Conservation (phyloP, 176 grass and related monocot genomes). For the Dendrocalamus sinicus region DNA sequence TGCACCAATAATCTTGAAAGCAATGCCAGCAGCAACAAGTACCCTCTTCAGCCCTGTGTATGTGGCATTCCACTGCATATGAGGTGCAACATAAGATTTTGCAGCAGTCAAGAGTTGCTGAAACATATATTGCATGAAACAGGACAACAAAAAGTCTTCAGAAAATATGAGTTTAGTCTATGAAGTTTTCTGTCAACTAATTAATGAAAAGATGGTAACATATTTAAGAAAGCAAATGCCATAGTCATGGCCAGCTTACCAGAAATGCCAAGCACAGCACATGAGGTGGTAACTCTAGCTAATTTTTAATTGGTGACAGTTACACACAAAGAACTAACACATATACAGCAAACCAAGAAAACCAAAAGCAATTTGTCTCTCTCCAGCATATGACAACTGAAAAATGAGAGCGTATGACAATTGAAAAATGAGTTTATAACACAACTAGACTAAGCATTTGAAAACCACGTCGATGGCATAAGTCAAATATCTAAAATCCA, state of each 20-base stretch:
- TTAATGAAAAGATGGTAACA: slow-evolving; percentile 9
- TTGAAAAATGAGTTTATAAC: not conserved
- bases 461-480: not conserved
- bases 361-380: not conserved
- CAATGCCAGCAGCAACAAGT: slow-evolving; percentile 61
- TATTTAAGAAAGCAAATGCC: not conserved
- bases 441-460: not conserved
- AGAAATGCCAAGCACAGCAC: slow-evolving; percentile 12
- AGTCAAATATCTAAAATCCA: slow-evolving; percentile 26
- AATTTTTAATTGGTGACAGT: slow-evolving; percentile 11
- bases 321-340: not conserved
- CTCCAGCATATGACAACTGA: not conserved
- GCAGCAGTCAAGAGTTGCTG: slow-evolving; percentile 17
- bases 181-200: not conserved
- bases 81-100: slow-evolving; percentile 36
- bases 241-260: not conserved
- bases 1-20: slow-evolving; percentile 74
- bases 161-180: slow-evolving; percentile 2
- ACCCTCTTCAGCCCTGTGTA: slow-evolving; percentile 72
- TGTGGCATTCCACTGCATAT: slow-evolving; percentile 68
- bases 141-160: not conserved
- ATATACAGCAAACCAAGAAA: slow-evolving; percentile 17
- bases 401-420: not conserved
- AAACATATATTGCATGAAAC: slow-evolving; percentile 25
- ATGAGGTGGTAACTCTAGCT: not conserved